These are phyloP conservation scores for Trebouxia gelatinosa DNA, from an alignment of 163 green algal genomes.

Conservation along the genomic window DNA sequence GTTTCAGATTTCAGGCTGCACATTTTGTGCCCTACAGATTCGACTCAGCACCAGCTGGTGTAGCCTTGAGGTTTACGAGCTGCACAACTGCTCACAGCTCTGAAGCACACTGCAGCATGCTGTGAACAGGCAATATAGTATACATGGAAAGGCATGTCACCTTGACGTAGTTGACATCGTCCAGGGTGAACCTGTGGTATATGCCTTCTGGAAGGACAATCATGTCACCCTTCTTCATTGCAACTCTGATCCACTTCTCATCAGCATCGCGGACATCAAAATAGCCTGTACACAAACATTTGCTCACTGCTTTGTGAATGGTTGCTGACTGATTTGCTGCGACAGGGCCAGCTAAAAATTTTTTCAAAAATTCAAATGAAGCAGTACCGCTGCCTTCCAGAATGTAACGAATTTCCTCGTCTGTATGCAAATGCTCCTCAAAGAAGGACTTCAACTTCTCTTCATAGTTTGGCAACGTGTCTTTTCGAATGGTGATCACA, in stretches of 20 bases:
- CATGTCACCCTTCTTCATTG: constrained; percentile 77
- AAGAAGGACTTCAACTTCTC: constrained; percentile 87
- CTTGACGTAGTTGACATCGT: constrained; percentile 87
- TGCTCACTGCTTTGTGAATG: background rate
- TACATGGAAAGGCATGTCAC: constrained; percentile 38
- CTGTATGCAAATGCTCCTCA: constrained; percentile 86
- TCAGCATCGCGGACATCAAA: constrained; percentile 93
- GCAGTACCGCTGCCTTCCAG: constrained; percentile 72
- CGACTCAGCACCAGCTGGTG: too few relatives aligned
- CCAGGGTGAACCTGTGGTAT: constrained; percentile 96
- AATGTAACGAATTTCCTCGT: constrained; percentile 84
- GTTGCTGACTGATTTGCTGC: background rate
- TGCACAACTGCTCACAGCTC: too few relatives aligned
- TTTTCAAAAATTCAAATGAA: background rate
- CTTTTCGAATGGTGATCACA: constrained; percentile 71
- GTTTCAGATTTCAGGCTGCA: background rate
- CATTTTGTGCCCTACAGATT: too few relatives aligned
- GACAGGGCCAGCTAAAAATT: background rate
- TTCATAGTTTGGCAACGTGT: constrained; percentile 86
- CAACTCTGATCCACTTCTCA: constrained; percentile 91
- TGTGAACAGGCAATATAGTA: background rate
- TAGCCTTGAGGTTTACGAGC: too few relatives aligned
- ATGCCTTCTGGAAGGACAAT: constrained; percentile 95
- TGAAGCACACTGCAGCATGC: background rate
- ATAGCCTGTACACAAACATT: too few relatives aligned